Evolutionary conservation across 2,329 filamentous ascomycete genomes (phyloP), one percentile per base, ranked within the genome.

Genomic region (Colletotrichum falcatum): DNA sequence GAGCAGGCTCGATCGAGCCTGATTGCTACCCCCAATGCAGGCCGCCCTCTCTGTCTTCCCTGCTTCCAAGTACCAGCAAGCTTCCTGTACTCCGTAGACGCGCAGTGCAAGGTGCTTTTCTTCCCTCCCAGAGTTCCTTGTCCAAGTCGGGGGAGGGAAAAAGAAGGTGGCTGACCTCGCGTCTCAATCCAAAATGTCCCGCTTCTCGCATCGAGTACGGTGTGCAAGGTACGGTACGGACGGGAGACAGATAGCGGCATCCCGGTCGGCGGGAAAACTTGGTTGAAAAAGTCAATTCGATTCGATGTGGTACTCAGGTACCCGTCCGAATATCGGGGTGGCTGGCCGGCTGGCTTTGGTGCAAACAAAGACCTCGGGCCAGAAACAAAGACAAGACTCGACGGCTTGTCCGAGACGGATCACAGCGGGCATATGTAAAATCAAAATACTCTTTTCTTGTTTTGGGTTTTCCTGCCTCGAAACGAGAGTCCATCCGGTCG

Each of bases 291-390:
- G 59, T 51, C 42, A 64, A 66, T 49, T 28, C 35, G 64, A 35
- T 53, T 51, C 42, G 14, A 46, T 26, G 37, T n/a, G 44, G 53
- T 26, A 49, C 20, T 14, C 30, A n/a, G n/a, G 3, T 28, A 46
- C 62, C 65, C 42, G 63, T 61, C 63, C 51, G 51, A 70, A 67
- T 71, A 71, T 59, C 54, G 30, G 39, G 68, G 68, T 71, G 68
- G 65, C 53, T 71, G 68, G 67, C 20, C 62, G 68, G 64, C 20
- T 68, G n/a, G n/a, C n/a, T n/a, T n/a, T n/a, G 64, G 51, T 26
- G 44, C 46, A 61, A 51, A 61, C 30, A 30, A 58, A 33, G 26
- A 51, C 67, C 35, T 70, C 42, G 56, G 56, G 65, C 26, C 39
- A 35, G 7, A 37, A 37, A 37, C 8, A 37, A 1, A 11, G 9